Evolutionary conservation across 2,329 filamentous ascomycete genomes (phyloP), one percentile per base, ranked within the genome.

Genomic region (Fusarium virguliforme): DNA sequence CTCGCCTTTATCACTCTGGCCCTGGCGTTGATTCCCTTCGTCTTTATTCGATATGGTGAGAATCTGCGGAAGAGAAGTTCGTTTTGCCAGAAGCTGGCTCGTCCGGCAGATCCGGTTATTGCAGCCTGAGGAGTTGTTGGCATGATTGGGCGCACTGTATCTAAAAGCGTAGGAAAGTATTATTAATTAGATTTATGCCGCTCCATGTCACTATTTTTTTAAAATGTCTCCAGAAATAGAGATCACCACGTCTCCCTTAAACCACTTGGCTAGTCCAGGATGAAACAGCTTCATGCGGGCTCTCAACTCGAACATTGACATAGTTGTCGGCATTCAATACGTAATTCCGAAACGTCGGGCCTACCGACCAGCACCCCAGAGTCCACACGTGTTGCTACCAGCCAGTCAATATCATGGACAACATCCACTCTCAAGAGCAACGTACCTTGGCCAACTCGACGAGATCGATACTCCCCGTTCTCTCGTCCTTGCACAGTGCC

Each of bases 341-440:
- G 4, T 46, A 48, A 1, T 12, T 53, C 4, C 66, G 48, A 12
- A 68, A 68, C 2, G 66, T 61, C 0, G 61, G 61, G 2, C 66
- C 66, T 0, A 70, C 65, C 0, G 66, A 70, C 66, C 66, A 68
- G n/a, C 13, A 62, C 4, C 24, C 48, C 4, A 68, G 1, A 8
- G 51, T 57, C 66, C 66, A 70, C 2, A 66, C 8, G 26, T 68
- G 66, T 1, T 66, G 61, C 65, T 68, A n/a, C 1, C 4, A 1
- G 0, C 5, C 2, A 15, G 13, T 68, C 8, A 68, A 38, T 9
- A 30, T 51, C 0, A 0, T 6, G 12, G 12, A 12, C 2, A 5
- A 30, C 6, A 3, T 22, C 0, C 8, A 3, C 8, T 4, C 4
- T 1, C 2, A 28, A 3, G 46, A 12, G 46, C 1, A 4, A 1